Conservation (phyloP, 2,329 filamentous ascomycete species). For the Colletotrichum lindemuthianum region DNA sequence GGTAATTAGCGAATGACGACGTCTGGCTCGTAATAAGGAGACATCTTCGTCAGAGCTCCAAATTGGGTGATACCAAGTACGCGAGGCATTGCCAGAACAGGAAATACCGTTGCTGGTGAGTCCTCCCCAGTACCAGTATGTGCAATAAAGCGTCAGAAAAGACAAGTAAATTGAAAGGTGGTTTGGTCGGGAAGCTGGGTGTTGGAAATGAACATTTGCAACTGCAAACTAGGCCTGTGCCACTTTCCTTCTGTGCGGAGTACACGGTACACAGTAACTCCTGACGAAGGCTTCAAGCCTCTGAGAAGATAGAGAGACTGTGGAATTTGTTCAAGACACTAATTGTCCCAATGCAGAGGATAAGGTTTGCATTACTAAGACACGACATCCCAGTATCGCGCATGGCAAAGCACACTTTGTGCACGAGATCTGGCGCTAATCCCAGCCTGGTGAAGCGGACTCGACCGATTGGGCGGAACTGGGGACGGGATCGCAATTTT, state of each 20-base stretch:
- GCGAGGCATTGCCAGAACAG: conserved; percentile 29
- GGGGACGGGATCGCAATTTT: conserved; percentile 32
- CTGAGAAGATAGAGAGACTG: too few relatives aligned
- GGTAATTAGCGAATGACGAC: neutral
- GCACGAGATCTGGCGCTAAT: conserved; percentile 35
- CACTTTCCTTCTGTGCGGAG: too few relatives aligned
- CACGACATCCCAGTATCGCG: conserved; percentile 21
- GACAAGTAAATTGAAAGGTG: too few relatives aligned
- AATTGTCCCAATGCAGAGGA: conserved; percentile 34
- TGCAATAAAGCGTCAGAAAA: too few relatives aligned
- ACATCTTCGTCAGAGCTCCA: conserved; percentile 30
- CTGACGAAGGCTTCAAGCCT: too few relatives aligned
- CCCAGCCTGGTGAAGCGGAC: neutral
- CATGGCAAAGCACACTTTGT: conserved; percentile 26
- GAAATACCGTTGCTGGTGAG: conserved; percentile 15
- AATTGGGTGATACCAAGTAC: neutral
- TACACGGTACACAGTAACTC: too few relatives aligned
- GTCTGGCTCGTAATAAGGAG: neutral
- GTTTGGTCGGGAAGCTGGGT: too few relatives aligned
- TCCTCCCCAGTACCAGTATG: too few relatives aligned
- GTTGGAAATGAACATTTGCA: too few relatives aligned
- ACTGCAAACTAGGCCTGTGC: too few relatives aligned
- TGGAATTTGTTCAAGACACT: neutral
- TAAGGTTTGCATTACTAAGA: conserved; percentile 37
- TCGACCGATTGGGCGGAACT: conserved; percentile 27